Base-by-base conservation (phyloP, 202 grass and related monocot genomes). In the Dendrocalamus latiflorus region DNA sequence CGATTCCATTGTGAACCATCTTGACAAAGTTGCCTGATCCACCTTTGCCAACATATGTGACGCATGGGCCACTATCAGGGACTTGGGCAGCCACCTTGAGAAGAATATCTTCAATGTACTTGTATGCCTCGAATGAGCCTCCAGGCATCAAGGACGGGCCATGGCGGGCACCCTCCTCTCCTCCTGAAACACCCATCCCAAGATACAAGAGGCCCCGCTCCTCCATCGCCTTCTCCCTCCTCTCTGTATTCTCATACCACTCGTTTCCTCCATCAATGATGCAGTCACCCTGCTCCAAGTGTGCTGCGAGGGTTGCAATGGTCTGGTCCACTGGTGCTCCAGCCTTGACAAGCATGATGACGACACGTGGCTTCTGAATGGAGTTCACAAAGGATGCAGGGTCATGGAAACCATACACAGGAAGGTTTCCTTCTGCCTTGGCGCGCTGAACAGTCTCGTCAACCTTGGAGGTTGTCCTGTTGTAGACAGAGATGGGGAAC, bases 1-100 rank as follows among this genome's bases (percentile, higher is more conserved):
- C 94, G 1, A 93, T 97, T 14, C 94, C 94, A 45, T 97, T 97
- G 91, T 97, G 94, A 72, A 93, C 89, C 94, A 97, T 97, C 86
- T 97, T 97, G 36, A 97, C 94, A 26, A 97, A 97, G 82, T 97
- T 97, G 43, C 91, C 91, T 1, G 94, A 93, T 14, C 94, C 94
- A 18, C 94, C 48, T 25, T 88, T 93, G 28, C 94, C 94, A 22
- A 97, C 84, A 25, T 93, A 97, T 0, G 94, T 91, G 66, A 97
- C 94, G 4, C 76, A 79, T 0, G 76, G 76, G 30, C 45, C 76
- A 0, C 76, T 66, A n/a, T 66, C 76, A 3, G 76, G 45, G 4
- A 79, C 76, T 16, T 79, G 76, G 11, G 76, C 61, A 53, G 76
- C 64, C 13, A 79, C 76, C 76, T 79, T 79, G 76, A 79, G 76